Percentiles rank a stretch among this genome's conserved stretches.
Evolutionary conservation across 78 protist species (phyloP).

Genomic region (Dictyostelium capitatum): DNA sequence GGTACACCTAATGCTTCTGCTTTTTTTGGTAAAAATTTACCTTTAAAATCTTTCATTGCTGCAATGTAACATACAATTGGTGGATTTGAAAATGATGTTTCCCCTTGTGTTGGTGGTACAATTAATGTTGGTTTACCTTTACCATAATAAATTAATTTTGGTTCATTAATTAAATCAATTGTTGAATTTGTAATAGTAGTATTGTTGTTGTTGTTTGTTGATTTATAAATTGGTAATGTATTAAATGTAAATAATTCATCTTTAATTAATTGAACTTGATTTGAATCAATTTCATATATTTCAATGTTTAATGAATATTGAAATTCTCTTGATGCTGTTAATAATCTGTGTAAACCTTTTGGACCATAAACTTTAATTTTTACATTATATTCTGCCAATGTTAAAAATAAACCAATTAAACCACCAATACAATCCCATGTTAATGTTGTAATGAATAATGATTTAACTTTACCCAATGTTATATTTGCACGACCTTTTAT

Average conservation of each 20-base stretch:
- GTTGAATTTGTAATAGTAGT: background rate
- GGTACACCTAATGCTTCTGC: conserved; percentile 87
- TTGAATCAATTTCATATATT: background rate
- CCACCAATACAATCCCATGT: conserved; percentile 69
- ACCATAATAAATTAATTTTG: background rate
- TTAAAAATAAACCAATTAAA: conserved; percentile 36
- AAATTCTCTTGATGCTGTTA: conserved; percentile 45
- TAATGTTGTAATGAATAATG: conserved; percentile 29
- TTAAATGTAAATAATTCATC: conserved; percentile 16
- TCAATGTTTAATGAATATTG: conserved; percentile 17
- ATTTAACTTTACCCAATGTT: background rate
- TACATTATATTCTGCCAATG: conserved; percentile 21
- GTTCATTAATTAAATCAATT: background rate
- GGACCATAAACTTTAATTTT: conserved; percentile 56
- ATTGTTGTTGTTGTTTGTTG: background rate
- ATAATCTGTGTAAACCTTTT: conserved; percentile 27
- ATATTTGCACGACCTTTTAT: conserved; percentile 7
- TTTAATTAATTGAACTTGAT: background rate
- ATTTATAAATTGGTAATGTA: conserved; percentile 28
- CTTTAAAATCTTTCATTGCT: conserved; percentile 45
- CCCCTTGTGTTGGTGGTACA: background rate
- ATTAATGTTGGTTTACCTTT: background rate
- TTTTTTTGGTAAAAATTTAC: conserved; percentile 63
- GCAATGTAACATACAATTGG: conserved; percentile 43
- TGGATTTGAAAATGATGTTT: background rate